Percentiles rank a stretch among this genome's conserved stretches.
These are phyloP conservation scores for Myriosclerotinia curreyana DNA, from an alignment of 2,329 filamentous ascomycete species.

Conservation along the genomic window DNA sequence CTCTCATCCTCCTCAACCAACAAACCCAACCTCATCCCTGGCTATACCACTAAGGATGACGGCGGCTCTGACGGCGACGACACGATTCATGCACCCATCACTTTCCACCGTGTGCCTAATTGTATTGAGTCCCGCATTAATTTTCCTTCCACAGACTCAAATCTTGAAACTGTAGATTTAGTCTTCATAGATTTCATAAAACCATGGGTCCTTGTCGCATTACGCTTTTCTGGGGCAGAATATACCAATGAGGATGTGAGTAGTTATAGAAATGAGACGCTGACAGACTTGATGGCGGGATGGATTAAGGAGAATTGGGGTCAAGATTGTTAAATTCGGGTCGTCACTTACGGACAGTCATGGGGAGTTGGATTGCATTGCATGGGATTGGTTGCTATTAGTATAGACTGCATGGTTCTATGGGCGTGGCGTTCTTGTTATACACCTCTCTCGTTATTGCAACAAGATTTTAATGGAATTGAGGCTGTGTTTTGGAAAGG, in stretches of 20 bases:
- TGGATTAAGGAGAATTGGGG: conserved; percentile 61
- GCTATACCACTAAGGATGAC: conserved; percentile 89
- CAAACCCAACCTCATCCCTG: conserved; percentile 52
- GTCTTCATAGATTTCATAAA: conserved; percentile 92
- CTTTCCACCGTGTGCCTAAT: conserved; percentile 78
- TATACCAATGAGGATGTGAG: conserved; percentile 50
- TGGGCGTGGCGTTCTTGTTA: neutral
- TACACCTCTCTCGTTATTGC: neutral
- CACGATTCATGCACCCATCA: conserved; percentile 72
- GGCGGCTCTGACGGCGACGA: conserved; percentile 83
- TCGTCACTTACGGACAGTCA: neutral
- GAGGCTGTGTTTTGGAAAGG: neutral
- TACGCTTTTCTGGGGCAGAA: conserved; percentile 58
- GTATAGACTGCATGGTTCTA: neutral
- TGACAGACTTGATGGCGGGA: conserved; percentile 53
- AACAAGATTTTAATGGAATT: neutral
- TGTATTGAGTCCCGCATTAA: conserved; percentile 68
- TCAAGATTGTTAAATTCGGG: conserved; percentile 31
- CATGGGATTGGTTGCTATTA: neutral
- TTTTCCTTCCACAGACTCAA: conserved; percentile 51
- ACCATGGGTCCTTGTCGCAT: conserved; percentile 72
- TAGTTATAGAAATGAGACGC: conserved; percentile 51
- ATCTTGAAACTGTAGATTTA: conserved; percentile 75
- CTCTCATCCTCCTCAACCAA: conserved; percentile 31
- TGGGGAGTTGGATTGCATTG: neutral